A percentile compares a stretch with the other conserved stretches of the same genome.
Conservation (phyloP, 345 rosid species). For the Bruguiera gymnorhiza region DNA sequence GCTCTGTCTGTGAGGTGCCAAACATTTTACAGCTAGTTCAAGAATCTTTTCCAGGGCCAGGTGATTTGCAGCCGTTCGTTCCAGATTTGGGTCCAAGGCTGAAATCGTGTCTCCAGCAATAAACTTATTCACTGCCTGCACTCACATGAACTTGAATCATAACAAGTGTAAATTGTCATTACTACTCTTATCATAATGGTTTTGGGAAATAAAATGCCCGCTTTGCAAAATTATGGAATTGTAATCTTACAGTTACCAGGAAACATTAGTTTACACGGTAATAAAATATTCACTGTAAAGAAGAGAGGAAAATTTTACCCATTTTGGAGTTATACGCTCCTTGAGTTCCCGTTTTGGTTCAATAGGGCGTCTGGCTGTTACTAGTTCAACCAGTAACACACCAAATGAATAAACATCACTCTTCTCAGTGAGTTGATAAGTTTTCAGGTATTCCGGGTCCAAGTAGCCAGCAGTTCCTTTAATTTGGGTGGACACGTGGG, state of each 20-base stretch:
- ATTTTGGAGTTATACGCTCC: constrained; percentile 75
- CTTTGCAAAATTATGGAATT: no score
- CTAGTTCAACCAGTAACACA: constrained; percentile 69
- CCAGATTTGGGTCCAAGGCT: constrained; percentile 66
- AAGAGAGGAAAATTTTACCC: constrained; percentile 48
- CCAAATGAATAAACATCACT: constrained; percentile 96
- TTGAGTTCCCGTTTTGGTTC: constrained; percentile 64
- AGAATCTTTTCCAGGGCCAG: constrained; percentile 64
- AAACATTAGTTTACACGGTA: no score
- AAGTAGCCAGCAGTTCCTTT: constrained; percentile 97
- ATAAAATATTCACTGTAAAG: background rate
- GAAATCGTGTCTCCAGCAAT: constrained; percentile 55
- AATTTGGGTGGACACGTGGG: constrained; percentile 94
- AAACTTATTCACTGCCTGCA: constrained; percentile 81
- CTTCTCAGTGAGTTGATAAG: constrained; percentile 88
- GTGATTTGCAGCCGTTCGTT: constrained; percentile 41
- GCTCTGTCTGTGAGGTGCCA: constrained; percentile 63
- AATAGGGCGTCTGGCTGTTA: constrained; percentile 83
- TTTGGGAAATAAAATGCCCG: no score
- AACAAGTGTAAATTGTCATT: background rate
- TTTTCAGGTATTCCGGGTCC: constrained; percentile 84
- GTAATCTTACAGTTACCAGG: no score
- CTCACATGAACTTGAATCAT: constrained; percentile 10
- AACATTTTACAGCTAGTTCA: constrained; percentile 70
- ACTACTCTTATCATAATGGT: no score